Conservation (phyloP, 352 stramenopile genomes). For the Globisporangium recalcitrans region DNA sequence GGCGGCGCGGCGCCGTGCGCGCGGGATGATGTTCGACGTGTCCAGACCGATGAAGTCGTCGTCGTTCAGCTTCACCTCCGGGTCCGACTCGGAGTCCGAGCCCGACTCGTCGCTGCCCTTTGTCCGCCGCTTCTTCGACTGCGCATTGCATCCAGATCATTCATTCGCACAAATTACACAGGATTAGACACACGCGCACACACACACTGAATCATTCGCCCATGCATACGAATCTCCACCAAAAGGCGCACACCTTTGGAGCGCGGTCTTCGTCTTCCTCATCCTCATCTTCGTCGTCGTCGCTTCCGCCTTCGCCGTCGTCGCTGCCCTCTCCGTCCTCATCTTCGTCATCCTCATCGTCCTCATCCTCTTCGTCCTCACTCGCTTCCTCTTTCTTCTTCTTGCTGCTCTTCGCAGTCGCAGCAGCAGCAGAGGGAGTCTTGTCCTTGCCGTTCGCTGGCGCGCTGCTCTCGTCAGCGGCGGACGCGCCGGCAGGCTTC, state of each 20-base stretch:
- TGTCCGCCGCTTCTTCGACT: slow-evolving; percentile 70
- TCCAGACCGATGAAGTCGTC: slow-evolving; percentile 83
- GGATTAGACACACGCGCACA: neutral
- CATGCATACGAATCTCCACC: neutral
- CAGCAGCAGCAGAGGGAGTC: slow-evolving; percentile 22
- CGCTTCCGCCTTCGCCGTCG: slow-evolving; percentile 32
- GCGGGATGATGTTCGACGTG: slow-evolving; percentile 84
- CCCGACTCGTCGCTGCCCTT: slow-evolving; percentile 57
- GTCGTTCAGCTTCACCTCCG: slow-evolving; percentile 79
- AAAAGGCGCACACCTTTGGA: slow-evolving; percentile 24
- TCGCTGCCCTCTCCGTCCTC: slow-evolving; percentile 43
- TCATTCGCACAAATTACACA: neutral
- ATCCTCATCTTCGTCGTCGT: slow-evolving; percentile 26
- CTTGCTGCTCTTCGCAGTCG: neutral
- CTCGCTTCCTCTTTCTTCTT: slow-evolving; percentile 19
- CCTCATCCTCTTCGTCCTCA: slow-evolving; percentile 38
- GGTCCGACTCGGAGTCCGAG: slow-evolving; percentile 58
- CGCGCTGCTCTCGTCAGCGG: slow-evolving; percentile 11
- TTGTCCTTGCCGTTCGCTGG: slow-evolving; percentile 32
- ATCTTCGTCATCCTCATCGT: slow-evolving; percentile 27
- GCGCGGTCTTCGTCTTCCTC: slow-evolving; percentile 44
- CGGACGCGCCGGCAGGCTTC: slow-evolving; percentile 6
- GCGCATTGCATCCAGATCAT: neutral
- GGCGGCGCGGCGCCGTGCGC: slow-evolving; percentile 59
- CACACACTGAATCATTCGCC: neutral